These are phyloP conservation scores for Chamaecrista fasciculata DNA, from an alignment of 306 rosid genomes.

Conservation along the genomic window DNA sequence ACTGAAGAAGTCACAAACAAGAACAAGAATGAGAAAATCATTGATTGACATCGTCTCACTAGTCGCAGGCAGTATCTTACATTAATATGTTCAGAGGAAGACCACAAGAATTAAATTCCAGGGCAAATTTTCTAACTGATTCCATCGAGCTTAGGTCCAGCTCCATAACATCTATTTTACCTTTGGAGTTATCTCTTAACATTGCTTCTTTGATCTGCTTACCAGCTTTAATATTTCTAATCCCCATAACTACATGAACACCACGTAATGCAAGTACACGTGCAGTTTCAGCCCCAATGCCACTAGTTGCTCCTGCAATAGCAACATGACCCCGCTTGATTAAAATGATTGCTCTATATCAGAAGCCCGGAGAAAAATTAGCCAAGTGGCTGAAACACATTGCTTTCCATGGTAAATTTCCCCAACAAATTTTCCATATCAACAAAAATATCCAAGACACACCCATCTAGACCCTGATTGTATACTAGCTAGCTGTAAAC, in stretches of 20 bases:
- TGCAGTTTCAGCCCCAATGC: slow-evolving; percentile 72
- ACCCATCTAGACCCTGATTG: not conserved
- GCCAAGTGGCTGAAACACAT: not conserved
- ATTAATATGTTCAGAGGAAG: slow-evolving; percentile 62
- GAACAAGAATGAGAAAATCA: slow-evolving; percentile 15
- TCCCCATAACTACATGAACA: slow-evolving; percentile 70
- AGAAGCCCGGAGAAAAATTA: not conserved
- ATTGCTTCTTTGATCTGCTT: slow-evolving; percentile 47
- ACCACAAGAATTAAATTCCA: slow-evolving; percentile 42
- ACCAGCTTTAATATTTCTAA: slow-evolving; percentile 56
- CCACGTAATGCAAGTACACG: slow-evolving; percentile 72
- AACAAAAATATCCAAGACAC: not conserved
- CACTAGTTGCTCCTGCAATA: slow-evolving; percentile 79
- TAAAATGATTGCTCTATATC: not conserved
- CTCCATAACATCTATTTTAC: slow-evolving; percentile 71
- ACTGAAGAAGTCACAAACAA: not conserved
- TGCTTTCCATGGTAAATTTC: slow-evolving; percentile 6
- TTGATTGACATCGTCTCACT: not conserved
- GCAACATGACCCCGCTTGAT: not conserved
- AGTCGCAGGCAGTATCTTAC: slow-evolving; percentile 43
- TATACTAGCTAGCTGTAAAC: not conserved
- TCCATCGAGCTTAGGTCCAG: slow-evolving; percentile 64
- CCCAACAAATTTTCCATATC: slow-evolving; percentile 1
- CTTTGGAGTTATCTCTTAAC: slow-evolving; percentile 48
- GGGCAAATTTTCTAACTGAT: slow-evolving; percentile 67